Evolutionary conservation across 345 rosid species (phyloP).

Genomic region (Arabidopsis arenosa): DNA sequence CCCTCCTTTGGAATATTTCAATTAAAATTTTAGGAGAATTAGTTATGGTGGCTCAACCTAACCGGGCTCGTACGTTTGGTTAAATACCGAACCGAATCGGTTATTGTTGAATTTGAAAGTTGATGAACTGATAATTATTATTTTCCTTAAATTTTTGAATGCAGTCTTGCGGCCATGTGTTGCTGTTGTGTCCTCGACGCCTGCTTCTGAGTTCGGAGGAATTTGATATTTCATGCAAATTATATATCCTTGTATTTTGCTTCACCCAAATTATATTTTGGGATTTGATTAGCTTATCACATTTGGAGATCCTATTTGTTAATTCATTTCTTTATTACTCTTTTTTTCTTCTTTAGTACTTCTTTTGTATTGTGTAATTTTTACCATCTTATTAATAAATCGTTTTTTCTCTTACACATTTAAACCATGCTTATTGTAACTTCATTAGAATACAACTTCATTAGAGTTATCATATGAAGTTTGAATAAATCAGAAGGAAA

Average conservation of each 20-base stretch:
- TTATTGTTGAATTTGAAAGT: not conserved
- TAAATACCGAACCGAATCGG: constrained; percentile 11
- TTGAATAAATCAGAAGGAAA: too few relatives aligned
- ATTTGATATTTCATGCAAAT: not conserved
- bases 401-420: not conserved
- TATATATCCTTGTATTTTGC: not conserved
- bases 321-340: not conserved
- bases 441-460: too few relatives aligned
- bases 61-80: constrained; percentile 6
- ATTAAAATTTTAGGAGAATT: not conserved
- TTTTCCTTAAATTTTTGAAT: not conserved
- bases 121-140: not conserved
- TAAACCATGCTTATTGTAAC: not conserved
- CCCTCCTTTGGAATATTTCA: not conserved
- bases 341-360: not conserved
- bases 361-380: not conserved
- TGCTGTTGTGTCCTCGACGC: constrained; percentile 46
- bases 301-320: not conserved
- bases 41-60: constrained; percentile 3
- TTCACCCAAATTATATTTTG: constrained; percentile 6
- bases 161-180: constrained; percentile 48
- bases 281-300: not conserved
- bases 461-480: too few relatives aligned
- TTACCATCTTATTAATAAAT: constrained; percentile 6
- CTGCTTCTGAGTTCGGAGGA: constrained; percentile 41